Conservation (phyloP, 805 yeast genomes). For the Kazachstania kunashirensis region DNA sequence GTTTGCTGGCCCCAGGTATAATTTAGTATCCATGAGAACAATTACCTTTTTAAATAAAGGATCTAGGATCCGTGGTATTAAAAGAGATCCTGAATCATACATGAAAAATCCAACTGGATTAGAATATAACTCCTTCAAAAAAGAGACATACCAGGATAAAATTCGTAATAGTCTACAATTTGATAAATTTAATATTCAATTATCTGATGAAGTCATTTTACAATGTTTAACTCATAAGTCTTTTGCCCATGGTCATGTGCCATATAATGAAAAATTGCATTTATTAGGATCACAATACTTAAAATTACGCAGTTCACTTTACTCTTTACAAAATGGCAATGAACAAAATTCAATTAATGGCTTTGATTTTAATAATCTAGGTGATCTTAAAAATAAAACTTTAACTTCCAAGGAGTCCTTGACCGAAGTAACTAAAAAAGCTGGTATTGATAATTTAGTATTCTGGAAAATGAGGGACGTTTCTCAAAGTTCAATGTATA, state of each 20-base stretch:
- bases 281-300: conserved; percentile 60
- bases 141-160: conserved; percentile 33
- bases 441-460: conserved; percentile 42
- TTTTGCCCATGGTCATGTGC: conserved; percentile 82
- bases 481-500: conserved; percentile 32
- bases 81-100: conserved; percentile 58
- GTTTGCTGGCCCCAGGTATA: too few relatives aligned
- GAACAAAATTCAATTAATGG: conserved; percentile 30
- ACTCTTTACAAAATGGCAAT: conserved; percentile 16
- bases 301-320: conserved; percentile 33
- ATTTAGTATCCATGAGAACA: conserved; percentile 19
- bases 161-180: conserved; percentile 19
- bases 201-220: conserved; percentile 53
- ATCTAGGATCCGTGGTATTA: conserved; percentile 58
- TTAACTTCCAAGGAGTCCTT: conserved; percentile 41
- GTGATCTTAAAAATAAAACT: conserved; percentile 43
- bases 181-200: conserved; percentile 22
- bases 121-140: conserved; percentile 42
- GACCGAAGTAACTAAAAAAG: conserved; percentile 42
- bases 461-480: conserved; percentile 60
- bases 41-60: conserved; percentile 36
- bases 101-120: conserved; percentile 40
- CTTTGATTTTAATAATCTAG: conserved; percentile 49
- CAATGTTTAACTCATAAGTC: conserved; percentile 91
- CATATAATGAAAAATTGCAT: conserved; percentile 79